These are phyloP conservation scores for Clohesyomyces aquaticus DNA, from an alignment of 495 filamentous ascomycete species.

Conservation along the genomic window DNA sequence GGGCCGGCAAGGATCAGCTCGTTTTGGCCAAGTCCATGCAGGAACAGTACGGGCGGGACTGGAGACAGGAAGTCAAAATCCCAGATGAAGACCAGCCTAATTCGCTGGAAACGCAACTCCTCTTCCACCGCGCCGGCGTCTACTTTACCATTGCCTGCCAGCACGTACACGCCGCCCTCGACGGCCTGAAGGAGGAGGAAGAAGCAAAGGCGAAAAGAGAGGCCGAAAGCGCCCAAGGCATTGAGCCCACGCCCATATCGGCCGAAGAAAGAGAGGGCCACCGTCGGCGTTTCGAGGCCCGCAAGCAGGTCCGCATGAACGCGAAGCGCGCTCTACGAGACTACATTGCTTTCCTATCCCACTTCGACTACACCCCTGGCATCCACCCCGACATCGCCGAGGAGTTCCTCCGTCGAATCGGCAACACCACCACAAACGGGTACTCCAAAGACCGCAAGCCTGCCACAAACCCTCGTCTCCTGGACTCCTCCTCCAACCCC, in stretches of 20 bases:
- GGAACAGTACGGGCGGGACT: conserved; percentile 53
- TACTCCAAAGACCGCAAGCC: conserved; percentile 37
- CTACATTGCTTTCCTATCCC: conserved; percentile 67
- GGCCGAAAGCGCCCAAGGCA: conserved; percentile 33
- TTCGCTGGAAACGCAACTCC: conserved; percentile 70
- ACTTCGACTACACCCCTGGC: conserved; percentile 77
- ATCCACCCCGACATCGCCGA: conserved; percentile 65
- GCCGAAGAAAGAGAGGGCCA: conserved; percentile 45
- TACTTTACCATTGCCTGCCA: conserved; percentile 72
- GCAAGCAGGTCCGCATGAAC: conserved; percentile 67
- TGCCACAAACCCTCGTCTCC: conserved; percentile 19
- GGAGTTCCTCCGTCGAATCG: conserved; percentile 68
- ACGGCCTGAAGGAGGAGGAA: conserved; percentile 46
- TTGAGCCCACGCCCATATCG: conserved; percentile 38
- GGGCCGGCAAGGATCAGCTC: conserved; percentile 52
- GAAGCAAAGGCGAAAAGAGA: conserved; percentile 36
- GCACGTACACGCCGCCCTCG: conserved; percentile 60
- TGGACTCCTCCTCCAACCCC: conserved; percentile 23
- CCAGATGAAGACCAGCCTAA: conserved; percentile 72
- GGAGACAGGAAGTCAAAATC: conserved; percentile 57
- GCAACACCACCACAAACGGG: conserved; percentile 56
- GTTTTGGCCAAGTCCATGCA: conserved; percentile 51
- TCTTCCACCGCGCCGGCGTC: conserved; percentile 76
- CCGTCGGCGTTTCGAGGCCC: conserved; percentile 57
- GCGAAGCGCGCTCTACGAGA: conserved; percentile 75